Evolutionary conservation across 2,329 filamentous ascomycete genomes (phyloP), one percentile per base, ranked within the genome.

Genomic region (Alternaria ventricosa): DNA sequence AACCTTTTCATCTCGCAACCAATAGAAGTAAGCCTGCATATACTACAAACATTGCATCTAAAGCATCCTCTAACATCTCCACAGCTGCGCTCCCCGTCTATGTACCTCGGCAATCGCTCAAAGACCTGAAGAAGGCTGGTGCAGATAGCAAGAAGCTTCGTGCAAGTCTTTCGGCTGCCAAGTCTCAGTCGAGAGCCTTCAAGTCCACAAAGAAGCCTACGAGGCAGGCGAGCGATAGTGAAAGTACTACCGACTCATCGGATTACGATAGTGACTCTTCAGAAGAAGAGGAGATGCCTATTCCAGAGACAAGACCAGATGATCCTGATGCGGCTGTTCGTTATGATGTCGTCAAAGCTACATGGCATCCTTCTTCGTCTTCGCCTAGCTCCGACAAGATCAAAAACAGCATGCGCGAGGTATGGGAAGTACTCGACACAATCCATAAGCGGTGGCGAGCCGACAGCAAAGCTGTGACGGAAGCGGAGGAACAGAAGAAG

Each of bases 361-460:
- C 89, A 11, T 90, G 88, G 88, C 84, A 82, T 53, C 84, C 86
- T 49, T 84, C 84, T 63, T 86, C 85, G 65, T 84, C 83, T 64
- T 76, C 80, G 30, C 80, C 84, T 20, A 79, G 81, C 58, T 79
- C 82, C 15, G 84, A 86, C 25, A 84, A 84, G 63, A 85, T 90
- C 61, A 85, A 87, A 67, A 80, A 78, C 65, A 85, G 85, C 47
- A 80, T 90, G 66, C 82, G 83, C 54, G 82, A 85, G 46, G 87
- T 87, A 71, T 88, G 87, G 81, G 87, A 89, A 53, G 80, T 89
- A 47, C 80, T 89, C 63, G 87, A 87, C 72, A 83, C 83, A 7
- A 84, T 90, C 60, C 84, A 87, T 62, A 88, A 90, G 74, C 81
- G 85, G 41, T 90, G 88, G 88, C 89, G 88, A 72, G 79, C 82